Conservation (phyloP, 2,329 filamentous ascomycete species). For the Aspergillus oerlinghausenensis region DNA sequence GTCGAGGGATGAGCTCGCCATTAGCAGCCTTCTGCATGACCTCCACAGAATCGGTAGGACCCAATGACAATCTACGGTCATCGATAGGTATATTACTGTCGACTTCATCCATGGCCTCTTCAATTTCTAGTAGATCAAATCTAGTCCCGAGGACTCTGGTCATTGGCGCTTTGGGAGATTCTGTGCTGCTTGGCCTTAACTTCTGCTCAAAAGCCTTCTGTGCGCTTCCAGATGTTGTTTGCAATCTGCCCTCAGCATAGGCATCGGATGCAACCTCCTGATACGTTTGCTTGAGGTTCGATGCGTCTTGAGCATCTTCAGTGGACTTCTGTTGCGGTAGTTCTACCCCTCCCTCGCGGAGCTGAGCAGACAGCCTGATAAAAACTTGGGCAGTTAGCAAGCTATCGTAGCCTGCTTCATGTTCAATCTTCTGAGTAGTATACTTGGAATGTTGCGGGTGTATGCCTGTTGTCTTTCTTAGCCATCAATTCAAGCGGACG, state of each 20-base stretch:
- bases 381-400: conserved; percentile 57
- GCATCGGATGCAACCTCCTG: not conserved
- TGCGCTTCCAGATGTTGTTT: not conserved
- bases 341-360: conserved; percentile 36
- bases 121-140: conserved; percentile 24
- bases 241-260: not conserved
- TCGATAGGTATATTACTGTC: not conserved
- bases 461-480: conserved; percentile 25
- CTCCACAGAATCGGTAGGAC: conserved; percentile 1
- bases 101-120: conserved; percentile 13
- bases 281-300: not conserved
- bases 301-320: not conserved
- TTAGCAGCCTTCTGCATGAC: conserved; percentile 22
- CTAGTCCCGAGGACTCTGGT: conserved; percentile 16
- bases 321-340: not conserved
- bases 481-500: not conserved
- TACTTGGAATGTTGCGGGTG: conserved; percentile 32
- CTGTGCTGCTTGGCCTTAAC: not conserved
- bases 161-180: not conserved
- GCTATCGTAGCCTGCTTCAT: conserved; percentile 63
- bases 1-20: conserved; percentile 49
- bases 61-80: not conserved
- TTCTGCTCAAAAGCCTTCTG: not conserved
- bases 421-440: conserved; percentile 24
- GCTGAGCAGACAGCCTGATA: conserved; percentile 51